Evolutionary conservation across 108 stramenopile genomes (phyloP), one percentile per base, ranked within the genome.

Genomic region (Phaeodactylum tricornutum): DNA sequence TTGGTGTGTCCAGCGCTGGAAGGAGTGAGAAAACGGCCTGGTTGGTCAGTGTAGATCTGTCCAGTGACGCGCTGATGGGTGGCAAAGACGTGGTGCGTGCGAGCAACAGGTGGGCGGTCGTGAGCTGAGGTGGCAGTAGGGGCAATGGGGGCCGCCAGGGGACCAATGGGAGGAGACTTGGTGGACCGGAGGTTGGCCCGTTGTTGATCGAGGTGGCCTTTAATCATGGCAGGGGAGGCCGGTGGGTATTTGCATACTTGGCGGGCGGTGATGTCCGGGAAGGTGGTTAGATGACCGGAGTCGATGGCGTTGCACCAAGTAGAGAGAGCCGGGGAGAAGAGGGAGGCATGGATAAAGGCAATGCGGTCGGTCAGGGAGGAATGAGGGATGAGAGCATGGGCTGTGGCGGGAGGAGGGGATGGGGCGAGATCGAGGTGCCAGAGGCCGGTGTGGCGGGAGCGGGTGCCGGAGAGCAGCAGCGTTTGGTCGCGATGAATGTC

Each of bases 121-220:
- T n/a, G n/a, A n/a, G n/a, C n/a, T n/a, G n/a, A n/a, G n/a, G n/a
- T n/a, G n/a, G n/a, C n/a, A n/a, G n/a, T n/a, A n/a, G n/a, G n/a
- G n/a, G n/a, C n/a, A n/a, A n/a, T n/a, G n/a, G n/a, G n/a, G n/a
- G n/a, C n/a, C n/a, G n/a, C n/a, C n/a, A n/a, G n/a, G n/a, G n/a
- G n/a, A n/a, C n/a, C n/a, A n/a, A n/a, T n/a, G n/a, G n/a, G n/a
- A n/a, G n/a, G n/a, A n/a, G n/a, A n/a, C n/a, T 63, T 56, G 0
- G 62, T 63, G 1, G 62, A 55, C 30, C 27, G 3, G 0, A 56
- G 24, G 4, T 41, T 41, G 20, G 48, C 15, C 1, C 48, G 37
- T 20, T 30, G 30, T 42, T 57, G 54, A 2, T 53, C 49, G 21
- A 58, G 36, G 51, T 65, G 57, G 11, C 64, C 64, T 53, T 65